Evolutionary conservation across 2,329 filamentous ascomycete genomes (phyloP).

Genomic region (Triangularia verruculosa): DNA sequence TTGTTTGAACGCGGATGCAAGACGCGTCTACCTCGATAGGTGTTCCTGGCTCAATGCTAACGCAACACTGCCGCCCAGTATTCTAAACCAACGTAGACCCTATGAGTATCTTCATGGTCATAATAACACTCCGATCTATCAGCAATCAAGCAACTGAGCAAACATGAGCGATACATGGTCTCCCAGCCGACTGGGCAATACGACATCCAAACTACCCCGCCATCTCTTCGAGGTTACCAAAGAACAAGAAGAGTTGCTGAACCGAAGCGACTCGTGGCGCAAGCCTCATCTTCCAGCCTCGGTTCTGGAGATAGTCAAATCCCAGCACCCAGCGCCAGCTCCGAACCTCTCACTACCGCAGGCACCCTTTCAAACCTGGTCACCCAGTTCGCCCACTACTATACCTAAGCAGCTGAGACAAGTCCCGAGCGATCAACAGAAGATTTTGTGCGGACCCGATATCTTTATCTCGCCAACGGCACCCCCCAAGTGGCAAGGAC

Average conservation of each 20-base stretch:
- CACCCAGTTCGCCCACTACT: neutral
- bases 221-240: neutral
- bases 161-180: slow-evolving; percentile 1
- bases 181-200: neutral
- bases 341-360: neutral
- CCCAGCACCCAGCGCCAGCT: neutral
- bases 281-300: neutral
- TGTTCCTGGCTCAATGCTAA: neutral
- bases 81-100: too few relatives aligned
- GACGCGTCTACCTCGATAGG: too few relatives aligned
- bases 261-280: neutral
- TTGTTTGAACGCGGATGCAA: too few relatives aligned
- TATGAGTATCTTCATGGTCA: too few relatives aligned
- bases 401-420: neutral
- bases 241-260: neutral
- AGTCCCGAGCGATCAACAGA: neutral
- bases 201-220: neutral
- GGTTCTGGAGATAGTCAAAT: neutral
- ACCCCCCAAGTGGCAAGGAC: neutral
- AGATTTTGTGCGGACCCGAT: neutral
- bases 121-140: neutral
- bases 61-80: neutral
- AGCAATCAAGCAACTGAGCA: neutral
- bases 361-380: neutral
- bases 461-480: neutral